Conservation (phyloP, 495 filamentous ascomycete genomes). For the Hypoxylon fragiforme region DNA sequence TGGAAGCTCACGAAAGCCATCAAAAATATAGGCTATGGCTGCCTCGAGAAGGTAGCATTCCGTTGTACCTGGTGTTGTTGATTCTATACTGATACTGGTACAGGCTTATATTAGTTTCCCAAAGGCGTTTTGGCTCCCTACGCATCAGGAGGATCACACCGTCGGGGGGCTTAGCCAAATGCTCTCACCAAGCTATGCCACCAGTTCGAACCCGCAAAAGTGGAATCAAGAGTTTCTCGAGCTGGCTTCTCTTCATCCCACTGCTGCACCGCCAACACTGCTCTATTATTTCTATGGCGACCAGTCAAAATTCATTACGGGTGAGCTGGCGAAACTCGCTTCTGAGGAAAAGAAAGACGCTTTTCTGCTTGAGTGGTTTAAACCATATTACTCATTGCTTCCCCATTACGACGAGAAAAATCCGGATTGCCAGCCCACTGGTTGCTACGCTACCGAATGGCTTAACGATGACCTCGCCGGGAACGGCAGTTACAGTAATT, state of each 20-base stretch:
- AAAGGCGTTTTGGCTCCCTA: conserved; percentile 58
- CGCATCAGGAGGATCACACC: conserved; percentile 28
- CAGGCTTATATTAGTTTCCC: conserved; percentile 86
- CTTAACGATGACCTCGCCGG: conserved; percentile 80
- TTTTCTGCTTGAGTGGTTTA: conserved; percentile 63
- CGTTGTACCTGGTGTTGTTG: background rate
- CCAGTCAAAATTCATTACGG: conserved; percentile 53
- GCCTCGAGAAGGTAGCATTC: conserved; percentile 73
- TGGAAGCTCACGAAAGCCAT: conserved; percentile 70
- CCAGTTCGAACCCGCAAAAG: conserved; percentile 59
- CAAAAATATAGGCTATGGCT: conserved; percentile 77
- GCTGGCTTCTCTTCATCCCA: conserved; percentile 64
- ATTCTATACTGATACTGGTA: conserved; percentile 4
- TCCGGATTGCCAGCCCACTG: conserved; percentile 63
- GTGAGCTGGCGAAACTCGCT: conserved; percentile 43
- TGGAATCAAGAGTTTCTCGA: conserved; percentile 86
- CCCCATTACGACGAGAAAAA: conserved; percentile 61
- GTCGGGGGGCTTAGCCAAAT: conserved; percentile 67
- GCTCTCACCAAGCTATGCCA: conserved; percentile 65
- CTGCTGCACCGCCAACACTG: conserved; percentile 76
- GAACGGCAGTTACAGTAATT: conserved; percentile 88
- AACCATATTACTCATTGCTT: conserved; percentile 75
- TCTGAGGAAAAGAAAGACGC: conserved; percentile 43
- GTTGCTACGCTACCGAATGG: conserved; percentile 76
- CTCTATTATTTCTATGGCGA: conserved; percentile 89